phyloP scores from a whole-genome alignment of 305 asterid species.

The Rubia peregrina region DNA sequence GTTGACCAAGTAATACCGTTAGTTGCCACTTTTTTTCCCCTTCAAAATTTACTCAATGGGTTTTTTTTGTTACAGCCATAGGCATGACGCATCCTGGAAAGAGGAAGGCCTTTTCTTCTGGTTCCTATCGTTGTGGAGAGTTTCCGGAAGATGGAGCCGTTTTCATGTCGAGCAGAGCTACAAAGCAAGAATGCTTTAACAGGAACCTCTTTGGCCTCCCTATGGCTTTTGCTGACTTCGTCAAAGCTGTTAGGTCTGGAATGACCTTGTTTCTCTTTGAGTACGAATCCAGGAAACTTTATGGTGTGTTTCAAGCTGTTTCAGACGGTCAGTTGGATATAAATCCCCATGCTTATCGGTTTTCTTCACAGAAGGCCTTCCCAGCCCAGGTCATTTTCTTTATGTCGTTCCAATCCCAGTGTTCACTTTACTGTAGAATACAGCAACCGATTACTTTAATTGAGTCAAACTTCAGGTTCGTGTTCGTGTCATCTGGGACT shows the following conservation, averaged over 20 bases:
- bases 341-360: slow-evolving; percentile 15
- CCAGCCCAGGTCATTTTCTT: slow-evolving; percentile 20
- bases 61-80: not conserved
- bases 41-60: not conserved
- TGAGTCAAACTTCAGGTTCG: slow-evolving; percentile 11
- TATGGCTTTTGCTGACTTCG: slow-evolving; percentile 6
- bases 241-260: slow-evolving; percentile 15
- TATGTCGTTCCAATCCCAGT: not conserved
- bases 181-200: slow-evolving; percentile 17
- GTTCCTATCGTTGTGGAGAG: not conserved
- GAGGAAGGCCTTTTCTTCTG: not conserved
- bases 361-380: slow-evolving; percentile 16
- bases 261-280: slow-evolving; percentile 23
- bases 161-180: slow-evolving; percentile 18
- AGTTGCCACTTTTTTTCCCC: not conserved
- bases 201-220: slow-evolving; percentile 21
- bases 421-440: not conserved
- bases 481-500: slow-evolving; percentile 17
- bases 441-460: not conserved
- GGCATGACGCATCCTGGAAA: not conserved
- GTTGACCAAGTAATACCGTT: not conserved
- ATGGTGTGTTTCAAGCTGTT: slow-evolving; percentile 23
- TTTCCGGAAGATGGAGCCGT: slow-evolving; percentile 22
- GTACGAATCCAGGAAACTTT: slow-evolving; percentile 12
- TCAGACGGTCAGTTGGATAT: slow-evolving; percentile 19